Conservation (phyloP, 257 asterid genomes). For the Rhazya stricta region DNA sequence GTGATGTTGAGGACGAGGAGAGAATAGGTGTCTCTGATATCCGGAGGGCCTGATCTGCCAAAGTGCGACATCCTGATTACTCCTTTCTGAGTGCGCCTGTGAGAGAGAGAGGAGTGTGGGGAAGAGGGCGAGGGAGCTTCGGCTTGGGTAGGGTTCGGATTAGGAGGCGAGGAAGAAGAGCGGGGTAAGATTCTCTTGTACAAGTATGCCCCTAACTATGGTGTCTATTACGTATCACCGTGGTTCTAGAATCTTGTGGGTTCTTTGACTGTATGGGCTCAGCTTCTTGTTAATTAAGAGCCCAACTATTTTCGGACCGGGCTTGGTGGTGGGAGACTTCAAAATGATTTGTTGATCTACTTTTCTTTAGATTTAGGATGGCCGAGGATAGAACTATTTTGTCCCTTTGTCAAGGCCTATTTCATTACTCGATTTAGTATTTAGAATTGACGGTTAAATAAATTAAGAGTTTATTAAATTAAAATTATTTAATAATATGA, state of each 20-base stretch:
- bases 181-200: background rate
- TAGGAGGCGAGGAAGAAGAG: background rate
- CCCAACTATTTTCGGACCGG: background rate
- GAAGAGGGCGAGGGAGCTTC: background rate
- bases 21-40: conserved; percentile 50
- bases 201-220: background rate
- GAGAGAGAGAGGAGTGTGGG: background rate
- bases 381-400: too few species aligned
- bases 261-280: background rate
- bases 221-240: background rate
- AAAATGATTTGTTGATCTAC: too few species aligned
- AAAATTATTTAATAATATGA: too few species aligned
- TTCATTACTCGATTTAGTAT: too few species aligned
- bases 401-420: too few species aligned
- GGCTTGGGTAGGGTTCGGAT: conserved; percentile 9
- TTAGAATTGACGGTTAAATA: too few species aligned
- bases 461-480: too few species aligned
- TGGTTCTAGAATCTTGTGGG: background rate
- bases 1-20: conserved; percentile 61
- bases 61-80: conserved; percentile 47
- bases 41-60: conserved; percentile 59
- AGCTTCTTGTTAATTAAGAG: background rate
- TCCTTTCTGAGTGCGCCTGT: background rate
- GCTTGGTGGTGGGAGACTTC: background rate
- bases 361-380: too few species aligned